phyloP scores from a whole-genome alignment of 2,329 filamentous ascomycete genomes.

The Cladosporium sp. region DNA sequence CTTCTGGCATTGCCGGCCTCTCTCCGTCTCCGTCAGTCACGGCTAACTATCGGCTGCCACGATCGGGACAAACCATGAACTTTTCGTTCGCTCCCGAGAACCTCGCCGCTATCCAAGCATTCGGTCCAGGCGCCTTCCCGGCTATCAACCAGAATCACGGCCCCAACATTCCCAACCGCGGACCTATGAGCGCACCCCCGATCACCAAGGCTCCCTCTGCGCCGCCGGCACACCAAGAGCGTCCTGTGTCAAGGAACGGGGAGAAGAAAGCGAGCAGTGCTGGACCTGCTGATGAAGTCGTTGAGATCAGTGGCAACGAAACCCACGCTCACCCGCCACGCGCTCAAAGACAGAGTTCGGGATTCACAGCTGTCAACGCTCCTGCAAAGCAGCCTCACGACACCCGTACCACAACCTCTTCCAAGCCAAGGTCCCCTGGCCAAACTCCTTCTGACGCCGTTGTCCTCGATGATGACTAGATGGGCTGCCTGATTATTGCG shows the following conservation, averaged over 20 bases:
- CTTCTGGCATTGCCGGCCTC: neutral
- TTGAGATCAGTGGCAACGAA: neutral
- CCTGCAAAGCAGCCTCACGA: neutral
- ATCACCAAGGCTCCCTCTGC: neutral
- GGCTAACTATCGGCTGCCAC: slow-evolving; percentile 23
- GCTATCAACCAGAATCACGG: neutral
- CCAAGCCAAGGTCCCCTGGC: neutral
- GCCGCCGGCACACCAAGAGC: neutral
- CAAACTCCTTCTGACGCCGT: slow-evolving; percentile 2
- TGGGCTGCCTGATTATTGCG: no score
- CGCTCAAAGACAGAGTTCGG: neutral
- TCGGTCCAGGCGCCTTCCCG: slow-evolving; percentile 31
- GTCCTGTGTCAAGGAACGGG: neutral
- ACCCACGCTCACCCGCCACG: slow-evolving; percentile 1
- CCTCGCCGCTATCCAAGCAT: slow-evolving; percentile 27
- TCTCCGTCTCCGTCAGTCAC: neutral
- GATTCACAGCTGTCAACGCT: slow-evolving; percentile 25
- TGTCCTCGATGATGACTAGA: slow-evolving; percentile 8
- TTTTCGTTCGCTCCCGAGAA: slow-evolving; percentile 34
- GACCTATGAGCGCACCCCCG: slow-evolving; percentile 3
- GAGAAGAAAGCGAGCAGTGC: neutral
- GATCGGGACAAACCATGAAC: slow-evolving; percentile 34
- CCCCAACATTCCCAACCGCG: slow-evolving; percentile 1
- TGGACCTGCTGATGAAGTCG: neutral
- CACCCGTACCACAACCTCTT: neutral